Evolutionary conservation across 1,284 basidiomycete genomes (phyloP).

Genomic region (Apiotrichum brassicae): DNA sequence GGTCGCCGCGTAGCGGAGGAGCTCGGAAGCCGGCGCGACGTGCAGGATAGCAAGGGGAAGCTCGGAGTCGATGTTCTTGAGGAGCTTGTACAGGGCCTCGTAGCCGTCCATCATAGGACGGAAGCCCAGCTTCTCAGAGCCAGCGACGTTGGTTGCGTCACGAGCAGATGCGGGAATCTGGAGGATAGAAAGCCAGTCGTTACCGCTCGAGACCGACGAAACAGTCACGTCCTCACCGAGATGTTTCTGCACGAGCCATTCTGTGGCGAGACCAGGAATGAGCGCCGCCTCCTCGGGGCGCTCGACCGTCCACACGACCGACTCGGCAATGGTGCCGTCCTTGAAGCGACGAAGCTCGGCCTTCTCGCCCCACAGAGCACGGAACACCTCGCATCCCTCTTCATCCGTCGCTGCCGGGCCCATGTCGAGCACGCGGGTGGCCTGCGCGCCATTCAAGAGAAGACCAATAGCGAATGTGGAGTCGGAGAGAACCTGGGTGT

Average conservation of each 20-base stretch:
- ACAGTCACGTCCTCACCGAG: constrained; percentile 55
- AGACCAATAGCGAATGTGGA: constrained; percentile 59
- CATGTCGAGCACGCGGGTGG: constrained; percentile 78
- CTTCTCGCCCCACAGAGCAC: constrained; percentile 83
- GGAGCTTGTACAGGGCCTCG: constrained; percentile 66
- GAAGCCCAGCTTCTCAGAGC: constrained; percentile 57
- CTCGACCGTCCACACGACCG: constrained; percentile 74
- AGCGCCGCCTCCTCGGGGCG: constrained; percentile 66
- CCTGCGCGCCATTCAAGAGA: constrained; percentile 62
- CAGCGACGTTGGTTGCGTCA: constrained; percentile 46
- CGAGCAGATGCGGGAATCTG: constrained; percentile 57
- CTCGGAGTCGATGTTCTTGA: constrained; percentile 70
- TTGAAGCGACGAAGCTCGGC: constrained; percentile 95
- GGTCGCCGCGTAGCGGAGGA: constrained; percentile 74
- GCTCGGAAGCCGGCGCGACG: constrained; percentile 62
- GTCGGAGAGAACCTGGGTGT: constrained; percentile 50
- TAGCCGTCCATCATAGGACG: constrained; percentile 72
- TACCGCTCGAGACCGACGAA: constrained; percentile 42
- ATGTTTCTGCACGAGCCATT: constrained; percentile 68
- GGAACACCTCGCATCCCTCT: constrained; percentile 56
- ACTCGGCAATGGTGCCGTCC: constrained; percentile 86
- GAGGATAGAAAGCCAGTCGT: constrained; percentile 57
- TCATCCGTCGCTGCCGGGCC: constrained; percentile 63
- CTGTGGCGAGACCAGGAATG: constrained; percentile 69
- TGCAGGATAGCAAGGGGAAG: constrained; percentile 76